phyloP scores from a whole-genome alignment of 1,284 basidiomycete genomes.

The Apiotrichum gracile region DNA sequence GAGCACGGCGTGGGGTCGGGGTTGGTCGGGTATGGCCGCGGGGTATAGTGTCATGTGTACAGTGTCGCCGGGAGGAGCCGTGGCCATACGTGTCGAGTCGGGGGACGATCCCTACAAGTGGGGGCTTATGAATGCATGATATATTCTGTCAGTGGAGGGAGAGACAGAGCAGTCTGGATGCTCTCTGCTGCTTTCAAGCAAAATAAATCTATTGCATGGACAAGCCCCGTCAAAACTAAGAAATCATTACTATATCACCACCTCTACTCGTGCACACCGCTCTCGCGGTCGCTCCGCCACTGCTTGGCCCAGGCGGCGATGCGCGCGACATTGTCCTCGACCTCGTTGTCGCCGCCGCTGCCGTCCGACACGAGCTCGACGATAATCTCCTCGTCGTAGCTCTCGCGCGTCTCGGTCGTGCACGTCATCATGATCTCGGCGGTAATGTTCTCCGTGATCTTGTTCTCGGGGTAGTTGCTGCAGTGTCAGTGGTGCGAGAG shows the following conservation, averaged over 20 bases:
- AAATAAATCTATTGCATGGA: too few species aligned
- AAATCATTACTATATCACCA: too few species aligned
- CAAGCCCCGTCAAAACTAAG: too few species aligned
- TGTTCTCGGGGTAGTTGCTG: slow-evolving; percentile 82
- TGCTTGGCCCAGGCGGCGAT: slow-evolving; percentile 77
- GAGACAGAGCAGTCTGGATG: too few species aligned
- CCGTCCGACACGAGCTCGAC: slow-evolving; percentile 78
- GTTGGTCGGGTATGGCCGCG: background rate
- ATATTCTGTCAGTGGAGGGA: background rate
- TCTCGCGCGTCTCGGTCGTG: slow-evolving; percentile 76
- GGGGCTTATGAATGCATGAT: slow-evolving; percentile 9
- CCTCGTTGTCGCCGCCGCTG: slow-evolving; percentile 57
- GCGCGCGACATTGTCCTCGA: slow-evolving; percentile 78
- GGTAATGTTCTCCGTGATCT: slow-evolving; percentile 97
- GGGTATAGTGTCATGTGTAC: too few species aligned
- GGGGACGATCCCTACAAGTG: background rate
- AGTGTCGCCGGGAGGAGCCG: too few species aligned
- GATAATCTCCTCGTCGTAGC: slow-evolving; percentile 78
- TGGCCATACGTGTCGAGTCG: background rate
- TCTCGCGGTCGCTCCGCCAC: slow-evolving; percentile 59
- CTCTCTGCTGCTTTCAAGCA: too few species aligned
- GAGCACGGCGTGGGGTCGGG: background rate
- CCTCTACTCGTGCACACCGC: slow-evolving; percentile 24
- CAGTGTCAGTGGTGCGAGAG: background rate
- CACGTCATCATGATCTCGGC: slow-evolving; percentile 97